Evolutionary conservation across 495 filamentous ascomycete genomes (phyloP).

Genomic region (Articulospora tetracladia): DNA sequence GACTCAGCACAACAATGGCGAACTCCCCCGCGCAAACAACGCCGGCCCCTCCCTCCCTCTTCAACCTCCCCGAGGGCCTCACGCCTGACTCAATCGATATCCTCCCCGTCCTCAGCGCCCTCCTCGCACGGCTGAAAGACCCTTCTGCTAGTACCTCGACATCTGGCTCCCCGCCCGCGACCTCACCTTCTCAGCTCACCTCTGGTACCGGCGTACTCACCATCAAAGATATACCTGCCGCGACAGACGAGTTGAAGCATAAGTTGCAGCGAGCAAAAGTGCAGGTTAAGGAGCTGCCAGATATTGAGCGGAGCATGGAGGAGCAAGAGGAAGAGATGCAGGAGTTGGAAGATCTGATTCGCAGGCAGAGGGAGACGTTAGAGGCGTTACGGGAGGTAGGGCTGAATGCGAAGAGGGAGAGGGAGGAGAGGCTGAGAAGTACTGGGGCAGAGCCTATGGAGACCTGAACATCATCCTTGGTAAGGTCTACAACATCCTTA

Average conservation of each 20-base stretch:
- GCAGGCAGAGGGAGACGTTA: slow-evolving; percentile 53
- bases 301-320: slow-evolving; percentile 63
- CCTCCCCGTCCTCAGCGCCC: slow-evolving; percentile 72
- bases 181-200: slow-evolving; percentile 24
- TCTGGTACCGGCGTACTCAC: slow-evolving; percentile 26
- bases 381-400: slow-evolving; percentile 40
- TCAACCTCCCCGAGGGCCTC: slow-evolving; percentile 40
- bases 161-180: slow-evolving; percentile 30
- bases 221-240: slow-evolving; percentile 69
- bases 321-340: slow-evolving; percentile 81
- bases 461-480: slow-evolving; percentile 5
- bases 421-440: slow-evolving; percentile 19
- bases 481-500: not conserved
- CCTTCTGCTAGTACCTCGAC: slow-evolving; percentile 20
- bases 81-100: slow-evolving; percentile 73
- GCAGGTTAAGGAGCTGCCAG: slow-evolving; percentile 66
- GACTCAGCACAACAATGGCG: not conserved
- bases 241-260: slow-evolving; percentile 70
- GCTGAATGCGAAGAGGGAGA: slow-evolving; percentile 27
- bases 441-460: slow-evolving; percentile 16
- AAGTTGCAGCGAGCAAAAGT: slow-evolving; percentile 73
- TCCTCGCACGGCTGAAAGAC: slow-evolving; percentile 64
- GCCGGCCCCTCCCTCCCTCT: slow-evolving; percentile 28
- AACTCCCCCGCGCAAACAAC: slow-evolving; percentile 30
- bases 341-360: slow-evolving; percentile 65